Conservation (phyloP, 352 stramenopile genomes). For the Phytophthora rubi region DNA sequence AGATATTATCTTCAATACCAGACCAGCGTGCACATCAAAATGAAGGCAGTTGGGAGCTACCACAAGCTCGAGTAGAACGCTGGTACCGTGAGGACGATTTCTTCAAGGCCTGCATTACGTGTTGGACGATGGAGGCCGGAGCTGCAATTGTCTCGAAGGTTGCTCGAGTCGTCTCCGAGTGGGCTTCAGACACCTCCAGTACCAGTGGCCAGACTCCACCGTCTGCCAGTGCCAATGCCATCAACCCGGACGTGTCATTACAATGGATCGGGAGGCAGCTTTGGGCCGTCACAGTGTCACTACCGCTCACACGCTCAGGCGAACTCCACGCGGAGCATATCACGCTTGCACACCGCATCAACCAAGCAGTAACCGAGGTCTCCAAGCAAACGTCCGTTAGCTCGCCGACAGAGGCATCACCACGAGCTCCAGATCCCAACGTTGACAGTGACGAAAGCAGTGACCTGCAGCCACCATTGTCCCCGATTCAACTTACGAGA, state of each 20-base stretch:
- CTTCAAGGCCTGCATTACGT: slow-evolving; percentile 78
- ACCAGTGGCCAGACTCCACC: not conserved
- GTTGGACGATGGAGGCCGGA: slow-evolving; percentile 76
- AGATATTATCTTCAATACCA: slow-evolving; percentile 20
- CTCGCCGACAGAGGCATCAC: not conserved
- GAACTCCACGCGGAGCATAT: slow-evolving; percentile 76
- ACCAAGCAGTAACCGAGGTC: slow-evolving; percentile 60
- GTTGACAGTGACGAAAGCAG: not conserved
- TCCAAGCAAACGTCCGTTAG: slow-evolving; percentile 25
- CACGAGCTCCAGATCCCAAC: not conserved
- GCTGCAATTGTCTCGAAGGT: slow-evolving; percentile 69
- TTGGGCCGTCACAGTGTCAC: slow-evolving; percentile 71
- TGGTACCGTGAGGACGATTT: slow-evolving; percentile 80
- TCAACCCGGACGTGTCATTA: slow-evolving; percentile 78
- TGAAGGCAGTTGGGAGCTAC: slow-evolving; percentile 38
- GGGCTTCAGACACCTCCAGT: slow-evolving; percentile 18
- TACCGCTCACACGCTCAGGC: slow-evolving; percentile 62
- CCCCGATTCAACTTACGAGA: slow-evolving; percentile 13
- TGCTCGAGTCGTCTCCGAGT: slow-evolving; percentile 51
- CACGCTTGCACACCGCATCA: slow-evolving; percentile 62
- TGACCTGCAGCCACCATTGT: slow-evolving; percentile 8
- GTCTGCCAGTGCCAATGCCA: slow-evolving; percentile 12
- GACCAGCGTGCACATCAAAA: not conserved
- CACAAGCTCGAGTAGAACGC: slow-evolving; percentile 61
- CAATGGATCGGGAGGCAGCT: slow-evolving; percentile 80